A percentile compares a stretch with the other conserved stretches of the same genome.
These are phyloP conservation scores for Pseudogymnoascus sp. DNA, from an alignment of 2,329 filamentous ascomycete species.

Conservation along the genomic window DNA sequence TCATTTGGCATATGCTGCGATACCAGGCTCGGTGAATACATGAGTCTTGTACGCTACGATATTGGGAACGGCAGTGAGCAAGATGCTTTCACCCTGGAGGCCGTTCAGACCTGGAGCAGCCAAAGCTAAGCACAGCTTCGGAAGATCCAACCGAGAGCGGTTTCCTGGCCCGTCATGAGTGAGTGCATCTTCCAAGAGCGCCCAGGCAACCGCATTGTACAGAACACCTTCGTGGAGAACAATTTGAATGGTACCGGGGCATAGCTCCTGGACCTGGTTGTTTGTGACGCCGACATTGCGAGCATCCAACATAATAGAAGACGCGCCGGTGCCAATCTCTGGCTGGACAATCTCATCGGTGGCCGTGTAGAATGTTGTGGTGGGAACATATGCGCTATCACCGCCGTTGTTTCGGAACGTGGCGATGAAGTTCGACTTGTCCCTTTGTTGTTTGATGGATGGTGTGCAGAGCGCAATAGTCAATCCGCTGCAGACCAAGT, in stretches of 20 bases:
- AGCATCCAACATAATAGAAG: constrained; percentile 30
- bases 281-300: constrained; percentile 39
- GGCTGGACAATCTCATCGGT: constrained; percentile 46
- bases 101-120: neutral
- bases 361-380: constrained; percentile 43
- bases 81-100: neutral
- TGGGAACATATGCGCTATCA: constrained; percentile 46
- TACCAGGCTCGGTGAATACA: constrained; percentile 6
- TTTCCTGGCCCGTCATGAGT: constrained; percentile 37
- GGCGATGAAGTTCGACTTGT: constrained; percentile 35
- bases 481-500: constrained; percentile 19
- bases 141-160: neutral
- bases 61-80: neutral
- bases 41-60: neutral
- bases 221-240: constrained; percentile 39
- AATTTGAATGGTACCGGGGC: constrained; percentile 25
- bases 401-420: constrained; percentile 37
- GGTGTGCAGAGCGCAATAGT: constrained; percentile 28
- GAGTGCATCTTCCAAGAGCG: constrained; percentile 40
- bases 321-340: constrained; percentile 38
- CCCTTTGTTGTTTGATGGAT: constrained; percentile 39
- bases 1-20: constrained; percentile 8
- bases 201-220: constrained; percentile 39
- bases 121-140: neutral
- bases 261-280: constrained; percentile 39